Evolutionary conservation across 1,284 basidiomycete species (phyloP).

Genomic region (Ceratobasidium sp.): DNA sequence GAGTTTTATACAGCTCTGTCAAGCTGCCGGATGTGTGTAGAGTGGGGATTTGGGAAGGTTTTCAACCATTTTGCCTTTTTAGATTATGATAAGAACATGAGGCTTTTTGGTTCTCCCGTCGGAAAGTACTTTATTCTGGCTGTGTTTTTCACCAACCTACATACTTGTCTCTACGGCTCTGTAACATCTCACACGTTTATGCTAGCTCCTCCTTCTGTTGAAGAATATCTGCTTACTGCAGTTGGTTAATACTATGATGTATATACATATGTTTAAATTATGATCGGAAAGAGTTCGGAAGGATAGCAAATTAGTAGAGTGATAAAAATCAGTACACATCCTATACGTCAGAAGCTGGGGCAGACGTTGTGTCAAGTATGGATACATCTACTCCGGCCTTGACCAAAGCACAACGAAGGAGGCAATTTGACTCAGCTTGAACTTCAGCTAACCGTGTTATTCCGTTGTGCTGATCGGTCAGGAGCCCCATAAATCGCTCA

Average conservation of each 20-base stretch:
- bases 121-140: not conserved
- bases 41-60: slow-evolving; percentile 11
- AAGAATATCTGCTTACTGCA: slow-evolving; percentile 3
- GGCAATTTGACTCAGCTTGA: not conserved
- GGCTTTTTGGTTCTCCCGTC: not conserved
- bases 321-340: not conserved
- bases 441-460: not conserved
- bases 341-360: not conserved
- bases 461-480: not conserved
- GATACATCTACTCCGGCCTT: not conserved
- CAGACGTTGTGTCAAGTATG: not conserved
- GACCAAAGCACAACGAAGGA: not conserved
- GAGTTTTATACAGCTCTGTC: not conserved
- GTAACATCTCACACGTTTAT: not conserved
- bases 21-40: not conserved
- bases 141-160: slow-evolving; percentile 16
- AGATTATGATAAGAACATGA: not conserved
- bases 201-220: not conserved
- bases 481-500: not conserved
- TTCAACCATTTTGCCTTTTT: slow-evolving; percentile 10
- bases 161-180: slow-evolving; percentile 23
- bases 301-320: not conserved
- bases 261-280: slow-evolving; percentile 9
- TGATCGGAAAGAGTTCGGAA: too few species aligned
- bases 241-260: not conserved